These are phyloP conservation scores for Tritrichomonas foetus DNA, from an alignment of 208 protist species.

Conservation along the genomic window DNA sequence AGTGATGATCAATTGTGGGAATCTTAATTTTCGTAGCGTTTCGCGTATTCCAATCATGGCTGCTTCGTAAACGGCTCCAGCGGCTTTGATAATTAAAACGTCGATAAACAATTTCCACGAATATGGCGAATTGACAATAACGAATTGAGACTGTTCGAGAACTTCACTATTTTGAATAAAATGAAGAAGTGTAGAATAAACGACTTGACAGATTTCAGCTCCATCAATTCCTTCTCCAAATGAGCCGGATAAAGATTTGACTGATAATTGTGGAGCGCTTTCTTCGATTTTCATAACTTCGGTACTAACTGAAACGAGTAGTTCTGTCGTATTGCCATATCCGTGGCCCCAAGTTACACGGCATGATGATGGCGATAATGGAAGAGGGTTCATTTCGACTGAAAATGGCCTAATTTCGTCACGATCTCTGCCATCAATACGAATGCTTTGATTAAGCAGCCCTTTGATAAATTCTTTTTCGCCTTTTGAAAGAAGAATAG, in stretches of 20 bases:
- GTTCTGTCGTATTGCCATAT: conserved; percentile 30
- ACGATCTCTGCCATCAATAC: conserved; percentile 22
- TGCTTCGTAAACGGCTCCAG: conserved; percentile 36
- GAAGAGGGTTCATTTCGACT: conserved; percentile 11
- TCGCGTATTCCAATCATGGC: conserved; percentile 12
- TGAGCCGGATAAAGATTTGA: neutral
- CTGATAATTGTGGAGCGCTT: neutral
- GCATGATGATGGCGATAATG: conserved; percentile 30
- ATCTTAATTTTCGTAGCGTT: neutral
- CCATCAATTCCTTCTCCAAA: neutral
- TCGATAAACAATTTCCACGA: conserved; percentile 27
- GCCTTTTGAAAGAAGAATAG: neutral
- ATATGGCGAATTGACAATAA: conserved; percentile 19
- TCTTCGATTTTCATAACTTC: conserved; percentile 1
- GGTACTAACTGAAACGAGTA: neutral
- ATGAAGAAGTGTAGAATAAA: neutral
- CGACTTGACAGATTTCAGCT: conserved; percentile 32
- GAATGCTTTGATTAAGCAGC: neutral
- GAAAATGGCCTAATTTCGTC: neutral
- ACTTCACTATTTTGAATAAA: conserved; percentile 4
- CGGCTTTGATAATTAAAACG: conserved; percentile 2
- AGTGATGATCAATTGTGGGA: neutral
- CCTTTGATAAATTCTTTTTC: neutral
- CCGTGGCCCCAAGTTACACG: neutral
- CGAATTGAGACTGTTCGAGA: neutral